These are phyloP conservation scores for Neurospora sublineolata DNA, from an alignment of 495 filamentous ascomycete species.

Conservation along the genomic window DNA sequence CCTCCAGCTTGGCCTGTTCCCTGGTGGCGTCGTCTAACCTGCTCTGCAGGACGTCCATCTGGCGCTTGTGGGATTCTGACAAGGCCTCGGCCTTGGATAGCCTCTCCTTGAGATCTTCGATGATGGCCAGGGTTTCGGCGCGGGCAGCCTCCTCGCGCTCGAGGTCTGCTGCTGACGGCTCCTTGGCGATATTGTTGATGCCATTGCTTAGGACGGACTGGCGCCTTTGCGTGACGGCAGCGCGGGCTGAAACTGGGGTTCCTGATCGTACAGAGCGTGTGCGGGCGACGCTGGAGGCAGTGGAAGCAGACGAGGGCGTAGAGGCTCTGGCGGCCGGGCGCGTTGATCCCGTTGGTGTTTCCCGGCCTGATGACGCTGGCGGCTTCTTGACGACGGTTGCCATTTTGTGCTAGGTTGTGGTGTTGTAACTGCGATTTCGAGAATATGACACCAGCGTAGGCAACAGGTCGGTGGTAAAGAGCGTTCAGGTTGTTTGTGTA, in stretches of 20 bases:
- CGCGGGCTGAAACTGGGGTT: conserved; percentile 59
- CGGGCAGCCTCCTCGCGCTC: conserved; percentile 44
- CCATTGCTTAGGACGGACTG: conserved; percentile 51
- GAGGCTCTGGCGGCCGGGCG: conserved; percentile 23
- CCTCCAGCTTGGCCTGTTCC: conserved; percentile 79
- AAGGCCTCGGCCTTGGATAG: conserved; percentile 68
- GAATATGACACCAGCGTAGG: too few relatives aligned
- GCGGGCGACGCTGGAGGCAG: conserved; percentile 27
- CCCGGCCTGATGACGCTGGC: conserved; percentile 28
- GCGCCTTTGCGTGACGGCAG: conserved; percentile 48
- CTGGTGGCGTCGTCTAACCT: conserved; percentile 73
- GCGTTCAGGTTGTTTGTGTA: not conserved
- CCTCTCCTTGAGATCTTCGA: conserved; percentile 76
- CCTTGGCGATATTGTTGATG: conserved; percentile 33
- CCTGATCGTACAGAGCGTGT: conserved; percentile 40
- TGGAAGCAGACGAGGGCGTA: conserved; percentile 25
- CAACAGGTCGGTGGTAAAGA: not conserved
- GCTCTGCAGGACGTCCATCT: conserved; percentile 73
- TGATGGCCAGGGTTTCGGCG: conserved; percentile 59
- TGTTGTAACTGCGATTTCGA: not conserved
- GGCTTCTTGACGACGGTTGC: conserved; percentile 35
- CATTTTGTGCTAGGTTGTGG: conserved; percentile 9
- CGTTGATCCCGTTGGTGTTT: conserved; percentile 21
- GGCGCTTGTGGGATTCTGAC: conserved; percentile 72
- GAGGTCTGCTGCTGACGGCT: conserved; percentile 26